These are phyloP conservation scores for Eucalyptus guilfoylei DNA, from an alignment of 345 rosid species.

Conservation along the genomic window DNA sequence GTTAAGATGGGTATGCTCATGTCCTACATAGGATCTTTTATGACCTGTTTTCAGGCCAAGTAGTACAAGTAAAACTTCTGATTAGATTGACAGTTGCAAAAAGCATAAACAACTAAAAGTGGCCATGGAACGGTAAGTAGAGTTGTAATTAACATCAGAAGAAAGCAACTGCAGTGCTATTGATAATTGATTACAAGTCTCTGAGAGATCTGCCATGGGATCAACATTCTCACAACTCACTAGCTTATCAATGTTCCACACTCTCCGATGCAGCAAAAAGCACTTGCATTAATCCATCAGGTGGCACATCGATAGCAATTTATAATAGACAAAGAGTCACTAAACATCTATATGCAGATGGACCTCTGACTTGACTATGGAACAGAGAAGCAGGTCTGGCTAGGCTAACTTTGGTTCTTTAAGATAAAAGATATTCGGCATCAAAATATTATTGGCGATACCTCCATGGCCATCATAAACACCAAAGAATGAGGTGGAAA, in stretches of 20 bases:
- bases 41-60: neutral
- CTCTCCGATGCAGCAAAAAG: neutral
- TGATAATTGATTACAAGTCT: neutral
- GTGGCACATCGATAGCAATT: neutral
- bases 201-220: neutral
- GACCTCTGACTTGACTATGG: neutral
- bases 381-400: neutral
- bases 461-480: slow-evolving; percentile 99
- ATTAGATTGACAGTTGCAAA: neutral
- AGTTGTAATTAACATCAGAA: neutral
- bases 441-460: neutral
- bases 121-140: neutral
- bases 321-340: neutral
- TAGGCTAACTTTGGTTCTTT: neutral
- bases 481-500: slow-evolving; percentile 84
- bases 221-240: neutral
- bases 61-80: neutral
- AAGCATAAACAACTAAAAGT: neutral
- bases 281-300: neutral
- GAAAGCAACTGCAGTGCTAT: neutral
- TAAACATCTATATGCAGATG: neutral
- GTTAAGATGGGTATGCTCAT: neutral
- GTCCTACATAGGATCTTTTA: neutral
- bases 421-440: neutral
- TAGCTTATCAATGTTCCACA: neutral